A percentile compares a stretch with the other conserved stretches of the same genome.
Conservation (phyloP, 2,329 filamentous ascomycete genomes). For the Aspergillus neotritici region DNA sequence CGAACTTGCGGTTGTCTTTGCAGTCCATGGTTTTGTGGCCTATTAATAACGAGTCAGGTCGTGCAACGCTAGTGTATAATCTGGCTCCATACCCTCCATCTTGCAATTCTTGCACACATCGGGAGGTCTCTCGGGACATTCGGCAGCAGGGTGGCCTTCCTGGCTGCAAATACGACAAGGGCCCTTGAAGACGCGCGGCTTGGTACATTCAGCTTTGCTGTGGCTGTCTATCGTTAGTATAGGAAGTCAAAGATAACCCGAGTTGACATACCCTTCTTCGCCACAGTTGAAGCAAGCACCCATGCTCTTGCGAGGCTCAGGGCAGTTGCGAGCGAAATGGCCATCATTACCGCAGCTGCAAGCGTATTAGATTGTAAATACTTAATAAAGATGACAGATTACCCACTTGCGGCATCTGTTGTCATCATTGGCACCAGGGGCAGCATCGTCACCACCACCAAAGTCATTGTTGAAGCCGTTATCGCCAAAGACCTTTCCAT, state of each 20-base stretch:
- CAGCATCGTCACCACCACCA: constrained; percentile 5
- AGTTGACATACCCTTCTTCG: constrained; percentile 34
- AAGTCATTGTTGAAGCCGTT: not conserved
- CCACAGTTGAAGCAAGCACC: constrained; percentile 39
- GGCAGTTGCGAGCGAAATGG: constrained; percentile 41
- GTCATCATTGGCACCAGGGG: constrained; percentile 13
- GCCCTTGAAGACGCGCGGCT: constrained; percentile 44
- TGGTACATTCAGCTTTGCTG: constrained; percentile 41
- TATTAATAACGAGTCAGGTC: constrained; percentile 12
- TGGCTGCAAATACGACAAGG: constrained; percentile 43
- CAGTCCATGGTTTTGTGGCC: constrained; percentile 44
- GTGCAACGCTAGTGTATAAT: not conserved
- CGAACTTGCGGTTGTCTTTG: constrained; percentile 41
- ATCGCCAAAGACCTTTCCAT: constrained; percentile 1
- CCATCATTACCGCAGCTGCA: constrained; percentile 31
- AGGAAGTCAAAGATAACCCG: not conserved
- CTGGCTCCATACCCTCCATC: constrained; percentile 33
- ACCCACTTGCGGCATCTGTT: constrained; percentile 35
- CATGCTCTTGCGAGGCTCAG: constrained; percentile 36
- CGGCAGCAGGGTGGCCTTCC: constrained; percentile 41
- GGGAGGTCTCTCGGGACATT: constrained; percentile 41
- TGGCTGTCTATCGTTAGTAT: constrained; percentile 27
- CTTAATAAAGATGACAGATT: not conserved
- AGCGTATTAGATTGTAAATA: constrained; percentile 7
- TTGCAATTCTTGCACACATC: constrained; percentile 45